phyloP scores from a whole-genome alignment of 1,139 yeast genomes.

The Lodderomyces theae region DNA sequence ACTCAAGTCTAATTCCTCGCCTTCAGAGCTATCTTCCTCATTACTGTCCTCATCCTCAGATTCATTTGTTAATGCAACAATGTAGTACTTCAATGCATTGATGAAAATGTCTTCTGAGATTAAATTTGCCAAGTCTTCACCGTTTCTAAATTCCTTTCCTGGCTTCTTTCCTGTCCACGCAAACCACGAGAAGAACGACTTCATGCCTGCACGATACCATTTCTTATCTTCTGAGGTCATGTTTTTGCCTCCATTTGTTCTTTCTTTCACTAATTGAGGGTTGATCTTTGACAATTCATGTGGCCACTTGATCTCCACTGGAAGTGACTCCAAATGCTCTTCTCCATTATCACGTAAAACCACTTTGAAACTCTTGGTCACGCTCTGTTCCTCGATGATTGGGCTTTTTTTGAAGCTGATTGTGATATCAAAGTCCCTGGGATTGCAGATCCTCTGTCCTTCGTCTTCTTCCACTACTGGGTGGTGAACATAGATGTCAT shows the following conservation, averaged over 20 bases:
- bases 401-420: constrained; percentile 42
- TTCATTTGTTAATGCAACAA: constrained; percentile 61
- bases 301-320: constrained; percentile 61
- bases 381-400: constrained; percentile 47
- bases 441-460: constrained; percentile 22
- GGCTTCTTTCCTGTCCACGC: constrained; percentile 72
- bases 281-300: constrained; percentile 48
- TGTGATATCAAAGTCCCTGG: constrained; percentile 55
- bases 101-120: constrained; percentile 68
- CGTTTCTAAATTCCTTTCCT: constrained; percentile 70
- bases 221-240: constrained; percentile 52
- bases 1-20: constrained; percentile 55
- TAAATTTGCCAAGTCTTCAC: constrained; percentile 65
- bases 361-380: constrained; percentile 52
- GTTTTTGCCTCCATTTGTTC: constrained; percentile 26
- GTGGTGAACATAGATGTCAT: constrained; percentile 55
- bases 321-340: constrained; percentile 49
- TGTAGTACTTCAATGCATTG: constrained; percentile 68
- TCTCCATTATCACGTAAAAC: constrained; percentile 48
- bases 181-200: constrained; percentile 72
- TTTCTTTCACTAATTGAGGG: constrained; percentile 45
- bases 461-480: constrained; percentile 30
- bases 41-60: constrained; percentile 52
- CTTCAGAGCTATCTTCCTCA: constrained; percentile 48
- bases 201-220: constrained; percentile 65